Base-by-base conservation (phyloP, 106 monocot genomes). In the Dendrobium nobile region DNA sequence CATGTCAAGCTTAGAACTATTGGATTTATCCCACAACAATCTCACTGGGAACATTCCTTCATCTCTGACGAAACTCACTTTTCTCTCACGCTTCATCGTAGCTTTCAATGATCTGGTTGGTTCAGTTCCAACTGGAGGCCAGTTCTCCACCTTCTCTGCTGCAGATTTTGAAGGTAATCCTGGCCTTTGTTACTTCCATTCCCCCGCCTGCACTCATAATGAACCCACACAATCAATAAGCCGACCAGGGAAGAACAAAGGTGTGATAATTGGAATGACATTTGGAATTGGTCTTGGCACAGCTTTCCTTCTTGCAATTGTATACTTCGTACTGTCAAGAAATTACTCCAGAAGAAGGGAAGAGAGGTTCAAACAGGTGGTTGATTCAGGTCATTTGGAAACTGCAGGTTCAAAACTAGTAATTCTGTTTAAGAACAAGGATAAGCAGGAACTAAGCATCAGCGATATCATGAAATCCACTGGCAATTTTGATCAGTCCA, bases 11-110 rank as follows among this genome's bases (percentile, higher is more conserved):
- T 82, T 95, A 20, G 95, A 95, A 75, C 31, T 54, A 4, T 67
- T 95, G 77, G 85, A 89, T 80, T 82, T 95, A 82, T 87, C 93
- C 1, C 89, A 85, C 72, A 95, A 95, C 40, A 47, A 78, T n/a
- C 89, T 95, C 33, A 85, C 76, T 0, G 95, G 93, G 41, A 58
- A 15, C 41, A 93, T 95, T 80, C 95, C 93, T 31, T 16, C 72
- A 0, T 88, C 93, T 4, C 80, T 95, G 47, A 87, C 77, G 9
- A 91, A 80, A 4, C 81, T 95, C 42, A 91, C 43, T 28, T 95
- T 95, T 61, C 79, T 93, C 4, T 91, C 95, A 8, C 80, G 72
- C 19, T 93, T 95, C 79, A 82, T 64, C 40, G 93, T 93, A 43
- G 81, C 95, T 20, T 87, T 89, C 80, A 95, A 95, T 65, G 75